These are phyloP conservation scores for Penicillium olsonii DNA, from an alignment of 2,329 filamentous ascomycete species.

Conservation along the genomic window DNA sequence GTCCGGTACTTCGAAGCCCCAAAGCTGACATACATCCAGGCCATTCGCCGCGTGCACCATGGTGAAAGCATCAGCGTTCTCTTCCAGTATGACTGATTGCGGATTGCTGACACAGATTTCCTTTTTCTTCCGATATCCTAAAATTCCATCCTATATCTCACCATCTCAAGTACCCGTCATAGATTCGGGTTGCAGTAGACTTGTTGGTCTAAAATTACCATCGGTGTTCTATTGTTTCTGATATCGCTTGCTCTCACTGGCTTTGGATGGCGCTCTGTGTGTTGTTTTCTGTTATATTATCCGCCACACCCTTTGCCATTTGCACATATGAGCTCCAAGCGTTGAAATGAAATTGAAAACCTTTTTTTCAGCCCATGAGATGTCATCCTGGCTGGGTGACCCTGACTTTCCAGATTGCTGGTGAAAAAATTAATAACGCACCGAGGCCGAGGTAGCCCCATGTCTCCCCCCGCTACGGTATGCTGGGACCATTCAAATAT, in stretches of 20 bases:
- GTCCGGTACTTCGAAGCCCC: background rate
- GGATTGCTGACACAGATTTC: conserved; percentile 12
- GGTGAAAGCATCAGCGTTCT: conserved; percentile 96
- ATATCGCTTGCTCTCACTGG: conserved; percentile 13
- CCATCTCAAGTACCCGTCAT: conserved; percentile 7
- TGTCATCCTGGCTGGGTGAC: background rate
- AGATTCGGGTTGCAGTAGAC: conserved; percentile 21
- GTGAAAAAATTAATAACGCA: too few species aligned
- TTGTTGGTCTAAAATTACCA: conserved; percentile 17
- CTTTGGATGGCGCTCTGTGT: conserved; percentile 12
- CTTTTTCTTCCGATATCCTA: conserved; percentile 7
- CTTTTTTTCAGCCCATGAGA: conserved; percentile 4
- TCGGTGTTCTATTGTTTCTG: conserved; percentile 17
- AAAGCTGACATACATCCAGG: conserved; percentile 47
- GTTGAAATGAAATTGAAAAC: conserved; percentile 10
- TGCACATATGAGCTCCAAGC: conserved; percentile 25
- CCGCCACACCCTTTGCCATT: conserved; percentile 27
- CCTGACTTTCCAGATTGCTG: too few species aligned
- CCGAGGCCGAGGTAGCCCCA: too few species aligned
- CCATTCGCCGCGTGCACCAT: conserved; percentile 93
- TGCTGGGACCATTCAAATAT: too few species aligned
- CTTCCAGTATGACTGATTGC: conserved; percentile 73
- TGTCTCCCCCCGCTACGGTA: too few species aligned
- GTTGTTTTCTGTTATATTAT: conserved; percentile 11
- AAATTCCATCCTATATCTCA: conserved; percentile 5